Conservation (phyloP, 108 stramenopile species). For the Seminavis robusta region DNA sequence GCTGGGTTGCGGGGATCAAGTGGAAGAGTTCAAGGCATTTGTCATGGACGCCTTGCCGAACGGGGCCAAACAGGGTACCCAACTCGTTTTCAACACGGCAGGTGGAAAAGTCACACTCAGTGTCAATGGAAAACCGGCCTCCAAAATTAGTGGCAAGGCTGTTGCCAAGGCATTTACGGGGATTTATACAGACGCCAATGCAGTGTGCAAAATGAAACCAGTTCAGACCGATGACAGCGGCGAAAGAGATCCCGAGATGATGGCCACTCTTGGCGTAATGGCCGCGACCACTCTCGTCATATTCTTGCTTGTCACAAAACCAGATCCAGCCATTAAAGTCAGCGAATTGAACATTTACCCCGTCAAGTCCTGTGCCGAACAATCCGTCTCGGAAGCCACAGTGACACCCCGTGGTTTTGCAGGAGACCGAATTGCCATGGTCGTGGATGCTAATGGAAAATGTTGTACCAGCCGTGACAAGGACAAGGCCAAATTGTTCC, state of each 20-base stretch:
- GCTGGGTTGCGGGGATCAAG: too few species aligned
- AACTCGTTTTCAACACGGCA: background rate
- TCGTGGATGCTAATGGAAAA: conserved; percentile 16
- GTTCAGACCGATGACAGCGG: too few species aligned
- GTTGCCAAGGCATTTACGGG: conserved; percentile 41
- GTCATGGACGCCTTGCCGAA: conserved; percentile 32
- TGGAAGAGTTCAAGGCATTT: too few species aligned
- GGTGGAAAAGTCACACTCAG: conserved; percentile 29
- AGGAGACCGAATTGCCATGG: conserved; percentile 42
- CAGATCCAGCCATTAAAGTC: too few species aligned
- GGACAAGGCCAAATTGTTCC: conserved; percentile 30
- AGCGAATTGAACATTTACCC: conserved; percentile 27
- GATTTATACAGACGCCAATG: conserved; percentile 25
- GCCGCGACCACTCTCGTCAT: too few species aligned
- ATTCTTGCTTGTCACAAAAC: too few species aligned
- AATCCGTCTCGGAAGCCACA: conserved; percentile 7
- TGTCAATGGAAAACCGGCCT: conserved; percentile 35
- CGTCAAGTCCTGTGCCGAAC: conserved; percentile 39
- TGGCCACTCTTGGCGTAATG: too few species aligned
- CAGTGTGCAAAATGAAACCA: background rate
- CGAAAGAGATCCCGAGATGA: too few species aligned
- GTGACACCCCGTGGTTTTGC: conserved; percentile 27
- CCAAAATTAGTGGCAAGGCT: conserved; percentile 16
- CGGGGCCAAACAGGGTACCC: conserved; percentile 31
- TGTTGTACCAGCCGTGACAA: conserved; percentile 37